These are phyloP conservation scores for Acanthamoeba culbertsoni DNA, from an alignment of 208 protist genomes.

Conservation along the genomic window DNA sequence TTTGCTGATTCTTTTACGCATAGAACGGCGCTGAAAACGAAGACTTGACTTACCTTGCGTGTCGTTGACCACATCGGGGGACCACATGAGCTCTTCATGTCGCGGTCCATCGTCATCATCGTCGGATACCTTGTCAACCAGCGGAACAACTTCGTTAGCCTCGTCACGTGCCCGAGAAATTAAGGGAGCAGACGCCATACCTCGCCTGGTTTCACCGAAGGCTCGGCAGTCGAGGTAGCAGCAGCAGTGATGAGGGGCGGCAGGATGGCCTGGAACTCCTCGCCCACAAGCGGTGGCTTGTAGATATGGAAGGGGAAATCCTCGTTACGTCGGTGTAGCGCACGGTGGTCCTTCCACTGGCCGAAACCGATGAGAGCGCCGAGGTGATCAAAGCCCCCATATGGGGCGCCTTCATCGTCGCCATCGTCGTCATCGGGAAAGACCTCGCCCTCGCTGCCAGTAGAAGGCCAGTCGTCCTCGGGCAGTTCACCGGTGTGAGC, in stretches of 20 bases:
- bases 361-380: not conserved
- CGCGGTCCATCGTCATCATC: not conserved
- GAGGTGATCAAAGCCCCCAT: too few relatives aligned
- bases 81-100: not conserved
- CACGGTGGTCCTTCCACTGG: not conserved
- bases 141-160: not conserved
- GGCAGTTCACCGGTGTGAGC: not conserved
- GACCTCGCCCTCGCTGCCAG: not conserved
- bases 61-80: not conserved
- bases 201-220: not conserved
- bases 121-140: not conserved
- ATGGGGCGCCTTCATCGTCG: not conserved
- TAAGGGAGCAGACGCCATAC: not conserved
- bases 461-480: not conserved
- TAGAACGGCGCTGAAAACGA: not conserved
- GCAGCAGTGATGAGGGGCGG: not conserved
- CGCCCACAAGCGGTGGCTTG: not conserved
- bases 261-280: not conserved
- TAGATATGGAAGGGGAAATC: slow-evolving; percentile 28
- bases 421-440: not conserved
- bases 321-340: not conserved
- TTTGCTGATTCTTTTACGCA: not conserved
- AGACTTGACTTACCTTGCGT: not conserved
- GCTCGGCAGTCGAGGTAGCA: not conserved
- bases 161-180: not conserved